Percentiles rank a stretch among this genome's conserved stretches.
phyloP scores from a whole-genome alignment of 2,329 filamentous ascomycete species.

The Daldinia sp. region DNA sequence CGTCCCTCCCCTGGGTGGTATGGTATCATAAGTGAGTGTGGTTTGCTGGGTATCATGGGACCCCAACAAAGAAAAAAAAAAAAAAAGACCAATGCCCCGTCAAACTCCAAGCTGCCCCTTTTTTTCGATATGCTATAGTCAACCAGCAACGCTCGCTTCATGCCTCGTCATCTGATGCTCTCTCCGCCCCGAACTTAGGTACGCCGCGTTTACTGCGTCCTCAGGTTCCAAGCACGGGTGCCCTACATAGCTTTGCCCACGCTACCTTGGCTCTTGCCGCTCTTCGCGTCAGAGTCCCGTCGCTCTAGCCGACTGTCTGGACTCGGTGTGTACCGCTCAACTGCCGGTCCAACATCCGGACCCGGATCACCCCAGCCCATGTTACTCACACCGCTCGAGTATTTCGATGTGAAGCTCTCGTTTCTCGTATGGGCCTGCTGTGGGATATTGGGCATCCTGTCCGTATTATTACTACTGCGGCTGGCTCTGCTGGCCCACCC shows the following conservation, averaged over 20 bases:
- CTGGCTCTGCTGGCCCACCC: slow-evolving; percentile 44
- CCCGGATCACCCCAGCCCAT: slow-evolving; percentile 66
- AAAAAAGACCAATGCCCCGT: slow-evolving; percentile 34
- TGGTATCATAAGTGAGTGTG: slow-evolving; percentile 46
- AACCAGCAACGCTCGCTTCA: slow-evolving; percentile 22
- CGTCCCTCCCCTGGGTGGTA: slow-evolving; percentile 12
- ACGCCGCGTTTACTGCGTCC: background rate
- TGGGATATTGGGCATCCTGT: slow-evolving; percentile 47
- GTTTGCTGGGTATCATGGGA: slow-evolving; percentile 35
- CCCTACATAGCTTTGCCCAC: slow-evolving; percentile 54
- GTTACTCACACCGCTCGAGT: slow-evolving; percentile 63
- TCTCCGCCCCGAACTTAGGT: background rate
- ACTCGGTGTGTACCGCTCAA: slow-evolving; percentile 48
- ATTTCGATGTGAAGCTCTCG: slow-evolving; percentile 60
- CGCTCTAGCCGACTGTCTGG: slow-evolving; percentile 38
- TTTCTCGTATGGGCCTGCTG: slow-evolving; percentile 52
- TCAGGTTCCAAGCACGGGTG: background rate
- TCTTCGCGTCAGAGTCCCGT: slow-evolving; percentile 40
- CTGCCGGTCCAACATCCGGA: slow-evolving; percentile 63
- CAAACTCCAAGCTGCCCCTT: slow-evolving; percentile 40
- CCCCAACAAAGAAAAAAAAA: slow-evolving; percentile 18
- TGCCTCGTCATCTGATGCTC: slow-evolving; percentile 21
- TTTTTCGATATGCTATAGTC: slow-evolving; percentile 28
- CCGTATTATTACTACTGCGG: slow-evolving; percentile 39
- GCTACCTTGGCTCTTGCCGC: slow-evolving; percentile 46